Conservation (phyloP, 805 yeast genomes). For the Candida ovalis region DNA sequence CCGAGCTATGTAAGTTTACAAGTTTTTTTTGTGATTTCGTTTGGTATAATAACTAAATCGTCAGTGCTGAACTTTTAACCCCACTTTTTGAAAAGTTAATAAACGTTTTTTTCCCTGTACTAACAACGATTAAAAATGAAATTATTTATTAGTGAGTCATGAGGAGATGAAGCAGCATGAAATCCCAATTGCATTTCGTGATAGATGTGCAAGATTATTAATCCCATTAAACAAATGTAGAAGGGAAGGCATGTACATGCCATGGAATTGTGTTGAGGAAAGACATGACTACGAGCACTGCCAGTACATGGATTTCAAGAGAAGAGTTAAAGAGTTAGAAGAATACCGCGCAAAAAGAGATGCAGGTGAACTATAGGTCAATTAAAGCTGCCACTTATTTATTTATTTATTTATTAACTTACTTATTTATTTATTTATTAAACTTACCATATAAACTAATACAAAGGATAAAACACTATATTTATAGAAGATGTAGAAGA, state of each 20-base stretch:
- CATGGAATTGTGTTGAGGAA: constrained; percentile 74
- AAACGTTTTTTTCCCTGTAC: background rate
- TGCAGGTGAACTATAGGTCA: constrained; percentile 1
- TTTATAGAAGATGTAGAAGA: background rate
- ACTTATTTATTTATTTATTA: background rate
- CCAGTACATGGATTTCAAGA: constrained; percentile 73
- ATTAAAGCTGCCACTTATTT: background rate
- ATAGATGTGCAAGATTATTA: constrained; percentile 69
- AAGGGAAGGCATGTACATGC: constrained; percentile 50
- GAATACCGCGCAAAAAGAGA: constrained; percentile 43
- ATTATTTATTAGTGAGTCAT: constrained; percentile 51
- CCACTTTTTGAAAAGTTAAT: background rate
- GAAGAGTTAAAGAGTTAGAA: constrained; percentile 73
- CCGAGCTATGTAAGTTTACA: constrained; percentile 37
- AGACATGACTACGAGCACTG: constrained; percentile 84
- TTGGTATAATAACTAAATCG: too few species aligned
- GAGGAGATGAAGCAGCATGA: constrained; percentile 79
- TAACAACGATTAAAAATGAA: too few species aligned
- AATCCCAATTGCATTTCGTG: constrained; percentile 77
- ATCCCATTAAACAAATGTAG: constrained; percentile 63
- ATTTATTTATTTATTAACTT: constrained; percentile 3
- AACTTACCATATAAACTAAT: background rate
- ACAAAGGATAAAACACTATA: background rate
- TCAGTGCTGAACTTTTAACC: too few species aligned
- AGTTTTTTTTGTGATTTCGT: too few species aligned